Evolutionary conservation across 148 eudicot species (phyloP).

Genomic region (Selenicereus undatus): DNA sequence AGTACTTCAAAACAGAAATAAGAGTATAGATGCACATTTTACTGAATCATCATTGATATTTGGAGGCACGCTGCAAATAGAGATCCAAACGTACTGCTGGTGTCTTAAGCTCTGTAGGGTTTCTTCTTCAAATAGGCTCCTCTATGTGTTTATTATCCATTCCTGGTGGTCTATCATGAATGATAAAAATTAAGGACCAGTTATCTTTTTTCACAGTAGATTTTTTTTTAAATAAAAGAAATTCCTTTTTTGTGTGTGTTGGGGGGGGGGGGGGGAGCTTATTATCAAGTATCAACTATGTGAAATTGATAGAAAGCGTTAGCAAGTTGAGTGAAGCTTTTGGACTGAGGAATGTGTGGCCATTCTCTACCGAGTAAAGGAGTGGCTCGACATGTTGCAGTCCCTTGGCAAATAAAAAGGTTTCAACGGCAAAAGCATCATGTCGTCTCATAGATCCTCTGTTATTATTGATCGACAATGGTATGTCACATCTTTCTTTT

Average conservation of each 20-base stretch:
- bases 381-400: constrained; percentile 22
- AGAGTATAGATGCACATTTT: too few relatives aligned
- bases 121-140: background rate
- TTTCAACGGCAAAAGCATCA: constrained; percentile 26
- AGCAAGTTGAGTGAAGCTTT: background rate
- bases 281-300: background rate
- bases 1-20: too few relatives aligned
- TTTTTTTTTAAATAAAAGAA: background rate
- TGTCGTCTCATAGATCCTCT: constrained; percentile 22
- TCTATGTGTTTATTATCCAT: background rate
- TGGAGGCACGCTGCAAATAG: background rate
- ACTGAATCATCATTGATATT: background rate
- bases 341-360: constrained; percentile 5
- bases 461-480: constrained; percentile 15
- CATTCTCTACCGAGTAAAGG: constrained; percentile 12
- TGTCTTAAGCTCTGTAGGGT: background rate
- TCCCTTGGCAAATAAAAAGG: constrained; percentile 23
- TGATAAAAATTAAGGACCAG: constrained; percentile 2
- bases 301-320: constrained; percentile 3
- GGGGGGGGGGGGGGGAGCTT: background rate
- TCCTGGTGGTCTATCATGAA: background rate
- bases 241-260: background rate
- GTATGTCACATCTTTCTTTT: constrained; percentile 28
- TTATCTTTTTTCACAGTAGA: background rate
- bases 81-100: background rate